phyloP scores from a whole-genome alignment of 768 basidiomycete genomes.

The Tricholoma hemisulphureum region DNA sequence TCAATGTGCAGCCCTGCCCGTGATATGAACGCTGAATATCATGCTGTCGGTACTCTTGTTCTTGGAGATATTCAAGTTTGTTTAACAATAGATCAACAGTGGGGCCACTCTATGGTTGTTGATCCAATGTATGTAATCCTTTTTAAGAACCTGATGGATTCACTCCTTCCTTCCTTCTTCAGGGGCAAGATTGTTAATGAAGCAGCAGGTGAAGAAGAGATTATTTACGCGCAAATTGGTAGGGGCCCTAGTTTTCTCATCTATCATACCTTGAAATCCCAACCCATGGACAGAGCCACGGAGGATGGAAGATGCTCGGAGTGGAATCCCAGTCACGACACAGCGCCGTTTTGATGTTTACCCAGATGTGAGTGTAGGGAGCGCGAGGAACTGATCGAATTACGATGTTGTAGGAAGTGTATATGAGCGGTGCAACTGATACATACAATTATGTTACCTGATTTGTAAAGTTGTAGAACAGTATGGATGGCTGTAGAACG shows the following conservation, averaged over 20 bases:
- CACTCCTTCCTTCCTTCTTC: slow-evolving; percentile 11
- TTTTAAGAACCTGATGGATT: background rate
- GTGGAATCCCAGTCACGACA: slow-evolving; percentile 86
- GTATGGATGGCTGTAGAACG: slow-evolving; percentile 45
- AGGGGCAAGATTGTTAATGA: slow-evolving; percentile 77
- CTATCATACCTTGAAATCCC: background rate
- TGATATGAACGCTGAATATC: slow-evolving; percentile 77
- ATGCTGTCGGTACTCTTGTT: slow-evolving; percentile 60
- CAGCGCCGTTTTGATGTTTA: slow-evolving; percentile 96
- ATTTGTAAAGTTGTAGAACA: slow-evolving; percentile 42
- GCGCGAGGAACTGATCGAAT: background rate
- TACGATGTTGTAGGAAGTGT: no score
- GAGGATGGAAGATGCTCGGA: slow-evolving; percentile 61
- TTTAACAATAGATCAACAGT: slow-evolving; percentile 41
- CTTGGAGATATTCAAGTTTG: background rate
- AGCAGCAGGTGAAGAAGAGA: slow-evolving; percentile 74
- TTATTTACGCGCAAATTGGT: slow-evolving; percentile 83
- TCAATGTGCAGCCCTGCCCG: slow-evolving; percentile 96
- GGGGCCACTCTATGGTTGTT: slow-evolving; percentile 90
- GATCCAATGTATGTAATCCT: slow-evolving; percentile 72
- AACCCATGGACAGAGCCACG: slow-evolving; percentile 43
- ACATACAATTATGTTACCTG: slow-evolving; percentile 28
- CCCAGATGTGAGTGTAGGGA: slow-evolving; percentile 54
- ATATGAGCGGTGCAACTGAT: no score
- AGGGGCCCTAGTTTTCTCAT: slow-evolving; percentile 23